Base-by-base conservation (phyloP, 352 stramenopile genomes). In the Thalassiosira sp. region DNA sequence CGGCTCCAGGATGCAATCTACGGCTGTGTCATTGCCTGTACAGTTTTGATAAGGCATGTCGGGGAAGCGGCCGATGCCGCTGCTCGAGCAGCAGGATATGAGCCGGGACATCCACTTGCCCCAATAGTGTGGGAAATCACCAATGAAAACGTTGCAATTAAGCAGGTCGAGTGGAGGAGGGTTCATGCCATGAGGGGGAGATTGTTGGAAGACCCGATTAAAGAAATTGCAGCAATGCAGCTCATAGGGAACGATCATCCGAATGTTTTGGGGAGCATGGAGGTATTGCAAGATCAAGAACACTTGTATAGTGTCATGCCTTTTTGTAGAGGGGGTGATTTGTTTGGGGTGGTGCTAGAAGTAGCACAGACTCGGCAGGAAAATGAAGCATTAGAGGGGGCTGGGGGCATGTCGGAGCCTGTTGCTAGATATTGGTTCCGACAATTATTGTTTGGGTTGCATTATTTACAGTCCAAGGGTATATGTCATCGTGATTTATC, bases 401-500 rank as follows among this genome's bases (percentile, higher is more conserved):
- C 81, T 42, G 79, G 74, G 33, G 84, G 86, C 24, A 93, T 93
- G 84, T 65, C 74, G 7, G 88, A 93, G 68, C 76, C 85, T 43
- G 79, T 87, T 0, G 89, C 87, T 15, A 74, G 87, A 57, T 90
- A 88, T 69, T 94, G 89, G 89, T 94, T 94, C 79, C 75, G 86
- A 63, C 89, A 94, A 79, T 81, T 94, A 15, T 76, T 88, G 33
- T 72, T 89, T 71, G 89, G 87, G 13, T 79, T 94, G 24, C 72
- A 90, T 67, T 79, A 90, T 79, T 79, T 94, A 27, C 89, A 94
- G 74, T 74, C 58, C 0, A 81, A 84, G 69, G 89, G 89, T 8
- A 73, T 94, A 59, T 94, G 89, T 20, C 96, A 98, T 81, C 93
- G 95, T 60, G 96, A 99, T 76, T 87, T 99, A 57, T 98, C 94